These are phyloP conservation scores for Clitocybe nebularis DNA, from an alignment of 1,284 basidiomycete genomes.

Conservation along the genomic window DNA sequence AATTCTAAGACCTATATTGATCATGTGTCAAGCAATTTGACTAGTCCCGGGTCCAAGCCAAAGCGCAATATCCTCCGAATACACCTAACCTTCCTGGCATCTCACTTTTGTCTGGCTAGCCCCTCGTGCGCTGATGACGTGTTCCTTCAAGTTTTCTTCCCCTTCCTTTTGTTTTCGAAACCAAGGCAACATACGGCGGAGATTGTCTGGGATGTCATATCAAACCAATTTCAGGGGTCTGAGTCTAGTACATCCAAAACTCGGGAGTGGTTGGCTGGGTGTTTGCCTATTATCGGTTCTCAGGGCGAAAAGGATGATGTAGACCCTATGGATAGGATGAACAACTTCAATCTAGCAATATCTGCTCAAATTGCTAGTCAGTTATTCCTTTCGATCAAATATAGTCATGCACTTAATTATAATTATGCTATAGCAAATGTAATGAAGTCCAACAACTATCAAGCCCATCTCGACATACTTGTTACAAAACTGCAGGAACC, in stretches of 20 bases:
- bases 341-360: constrained; percentile 46
- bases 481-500: constrained; percentile 45
- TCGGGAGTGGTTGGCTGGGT: constrained; percentile 46
- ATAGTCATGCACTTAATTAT: background rate
- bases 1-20: constrained; percentile 43
- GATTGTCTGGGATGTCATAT: constrained; percentile 62
- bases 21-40: constrained; percentile 43
- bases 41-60: constrained; percentile 36
- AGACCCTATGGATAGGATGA: constrained; percentile 41
- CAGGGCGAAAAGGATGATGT: constrained; percentile 31
- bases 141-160: constrained; percentile 65
- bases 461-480: constrained; percentile 38
- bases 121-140: constrained; percentile 37
- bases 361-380: constrained; percentile 61
- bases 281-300: constrained; percentile 38
- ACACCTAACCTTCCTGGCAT: constrained; percentile 63
- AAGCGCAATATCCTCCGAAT: constrained; percentile 49
- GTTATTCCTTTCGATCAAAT: constrained; percentile 21
- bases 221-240: constrained; percentile 25
- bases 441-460: constrained; percentile 41
- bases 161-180: constrained; percentile 71
- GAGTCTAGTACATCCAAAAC: constrained; percentile 17
- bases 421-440: constrained; percentile 50
- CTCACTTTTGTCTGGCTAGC: constrained; percentile 39
- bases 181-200: constrained; percentile 59